Conservation (phyloP, 2,329 filamentous ascomycete genomes). For the Penicillium italicum region DNA sequence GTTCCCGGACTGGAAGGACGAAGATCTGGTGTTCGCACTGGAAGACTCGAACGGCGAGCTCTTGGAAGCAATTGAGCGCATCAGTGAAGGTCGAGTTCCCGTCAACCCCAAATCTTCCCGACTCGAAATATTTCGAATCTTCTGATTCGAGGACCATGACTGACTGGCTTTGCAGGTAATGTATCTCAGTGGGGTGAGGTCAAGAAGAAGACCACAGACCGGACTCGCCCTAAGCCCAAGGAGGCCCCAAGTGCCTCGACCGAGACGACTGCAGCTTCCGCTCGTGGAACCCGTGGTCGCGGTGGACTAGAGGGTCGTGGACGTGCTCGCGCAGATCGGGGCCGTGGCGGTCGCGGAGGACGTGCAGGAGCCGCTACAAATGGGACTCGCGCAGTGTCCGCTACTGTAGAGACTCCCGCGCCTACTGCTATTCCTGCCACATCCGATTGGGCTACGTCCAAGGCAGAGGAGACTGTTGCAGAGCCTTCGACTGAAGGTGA, state of each 20-base stretch:
- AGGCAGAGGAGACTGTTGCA: slow-evolving; percentile 20
- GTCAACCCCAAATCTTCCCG: background rate
- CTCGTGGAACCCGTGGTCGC: slow-evolving; percentile 45
- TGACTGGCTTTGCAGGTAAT: slow-evolving; percentile 38
- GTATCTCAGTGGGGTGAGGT: slow-evolving; percentile 53
- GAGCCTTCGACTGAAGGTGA: slow-evolving; percentile 24
- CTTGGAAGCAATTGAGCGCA: slow-evolving; percentile 49
- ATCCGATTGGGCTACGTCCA: background rate
- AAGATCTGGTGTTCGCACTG: slow-evolving; percentile 87
- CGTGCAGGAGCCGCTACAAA: slow-evolving; percentile 41
- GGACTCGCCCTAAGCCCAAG: slow-evolving; percentile 46
- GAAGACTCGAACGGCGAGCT: slow-evolving; percentile 63
- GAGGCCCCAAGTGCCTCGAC: slow-evolving; percentile 37
- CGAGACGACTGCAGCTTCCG: slow-evolving; percentile 34
- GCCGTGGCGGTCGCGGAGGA: slow-evolving; percentile 47
- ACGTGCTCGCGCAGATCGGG: slow-evolving; percentile 48
- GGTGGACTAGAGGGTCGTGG: slow-evolving; percentile 47
- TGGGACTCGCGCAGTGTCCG: slow-evolving; percentile 36
- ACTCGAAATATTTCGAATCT: background rate
- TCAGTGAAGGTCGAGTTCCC: slow-evolving; percentile 45
- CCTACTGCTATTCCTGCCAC: slow-evolving; percentile 12
- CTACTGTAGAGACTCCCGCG: slow-evolving; percentile 23
- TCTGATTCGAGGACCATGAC: slow-evolving; percentile 3
- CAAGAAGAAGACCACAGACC: slow-evolving; percentile 50
- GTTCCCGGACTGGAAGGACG: slow-evolving; percentile 93